phyloP scores from a whole-genome alignment of 345 rosid species.

The Populus davidiana region DNA sequence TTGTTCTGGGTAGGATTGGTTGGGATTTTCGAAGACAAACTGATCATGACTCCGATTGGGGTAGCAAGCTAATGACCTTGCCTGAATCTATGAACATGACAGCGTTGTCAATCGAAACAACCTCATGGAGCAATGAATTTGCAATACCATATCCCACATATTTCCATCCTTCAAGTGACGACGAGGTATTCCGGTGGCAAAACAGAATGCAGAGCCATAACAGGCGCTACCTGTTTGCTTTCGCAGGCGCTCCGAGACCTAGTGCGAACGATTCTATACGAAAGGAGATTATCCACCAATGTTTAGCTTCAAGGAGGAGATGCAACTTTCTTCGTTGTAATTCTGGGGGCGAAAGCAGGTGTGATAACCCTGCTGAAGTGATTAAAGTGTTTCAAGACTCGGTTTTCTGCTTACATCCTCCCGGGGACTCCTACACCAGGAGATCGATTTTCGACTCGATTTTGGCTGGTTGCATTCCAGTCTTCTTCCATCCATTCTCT shows the following conservation, averaged over 20 bases:
- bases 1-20: conserved; percentile 18
- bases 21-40: conserved; percentile 13
- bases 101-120: conserved; percentile 16
- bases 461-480: conserved; percentile 20
- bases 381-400: conserved; percentile 13
- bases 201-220: background rate
- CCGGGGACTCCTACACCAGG: conserved; percentile 19
- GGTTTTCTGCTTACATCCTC: conserved; percentile 23
- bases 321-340: conserved; percentile 18
- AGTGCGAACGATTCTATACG: conserved; percentile 7
- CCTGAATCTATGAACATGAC: conserved; percentile 25
- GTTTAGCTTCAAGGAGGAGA: background rate
- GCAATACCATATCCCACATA: conserved; percentile 24
- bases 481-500: conserved; percentile 24
- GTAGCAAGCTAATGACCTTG: conserved; percentile 16
- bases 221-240: conserved; percentile 8
- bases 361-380: conserved; percentile 18
- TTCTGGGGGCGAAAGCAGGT: background rate
- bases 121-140: conserved; percentile 16
- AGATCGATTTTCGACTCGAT: conserved; percentile 19
- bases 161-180: conserved; percentile 16
- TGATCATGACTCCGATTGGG: conserved; percentile 10
- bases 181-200: conserved; percentile 16
- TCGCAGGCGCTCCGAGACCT: conserved; percentile 11
- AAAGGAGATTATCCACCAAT: conserved; percentile 11